Conservation (phyloP, 202 grass and related monocot species). For the Thinopyrum obtusiflorum region DNA sequence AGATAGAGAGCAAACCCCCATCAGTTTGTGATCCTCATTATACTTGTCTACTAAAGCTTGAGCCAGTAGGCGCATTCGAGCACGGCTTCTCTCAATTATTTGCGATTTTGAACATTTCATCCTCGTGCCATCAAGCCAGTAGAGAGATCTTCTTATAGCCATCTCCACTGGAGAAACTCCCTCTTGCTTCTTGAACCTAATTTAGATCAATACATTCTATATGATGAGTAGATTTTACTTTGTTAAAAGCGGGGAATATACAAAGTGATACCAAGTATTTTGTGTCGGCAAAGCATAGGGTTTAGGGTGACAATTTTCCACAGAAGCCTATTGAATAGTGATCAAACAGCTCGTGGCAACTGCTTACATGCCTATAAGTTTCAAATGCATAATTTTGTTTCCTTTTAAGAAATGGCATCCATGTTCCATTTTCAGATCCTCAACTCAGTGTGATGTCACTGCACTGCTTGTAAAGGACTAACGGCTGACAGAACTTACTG, state of each 20-base stretch:
- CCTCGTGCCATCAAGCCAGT: neutral
- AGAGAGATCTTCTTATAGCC: neutral
- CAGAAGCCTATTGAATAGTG: neutral
- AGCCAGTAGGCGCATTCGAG: neutral
- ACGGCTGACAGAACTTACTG: neutral
- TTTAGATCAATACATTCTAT: constrained; percentile 13
- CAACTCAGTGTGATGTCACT: neutral
- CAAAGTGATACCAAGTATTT: no score
- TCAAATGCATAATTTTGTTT: neutral
- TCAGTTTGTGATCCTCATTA: neutral
- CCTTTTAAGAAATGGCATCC: neutral
- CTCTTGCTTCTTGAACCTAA: constrained; percentile 6
- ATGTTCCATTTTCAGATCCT: neutral
- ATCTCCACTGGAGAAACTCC: neutral
- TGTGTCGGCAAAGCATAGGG: neutral
- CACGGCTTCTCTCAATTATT: neutral
- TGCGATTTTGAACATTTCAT: neutral
- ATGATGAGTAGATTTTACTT: neutral
- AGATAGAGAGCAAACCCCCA: neutral
- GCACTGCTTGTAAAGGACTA: neutral
- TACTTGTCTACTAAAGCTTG: constrained; percentile 30
- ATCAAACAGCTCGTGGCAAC: neutral
- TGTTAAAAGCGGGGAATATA: no score
- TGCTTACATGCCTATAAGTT: neutral
- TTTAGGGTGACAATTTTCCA: neutral